phyloP scores from a whole-genome alignment of 257 asterid species.

The Parsonsia alboflavescens region DNA sequence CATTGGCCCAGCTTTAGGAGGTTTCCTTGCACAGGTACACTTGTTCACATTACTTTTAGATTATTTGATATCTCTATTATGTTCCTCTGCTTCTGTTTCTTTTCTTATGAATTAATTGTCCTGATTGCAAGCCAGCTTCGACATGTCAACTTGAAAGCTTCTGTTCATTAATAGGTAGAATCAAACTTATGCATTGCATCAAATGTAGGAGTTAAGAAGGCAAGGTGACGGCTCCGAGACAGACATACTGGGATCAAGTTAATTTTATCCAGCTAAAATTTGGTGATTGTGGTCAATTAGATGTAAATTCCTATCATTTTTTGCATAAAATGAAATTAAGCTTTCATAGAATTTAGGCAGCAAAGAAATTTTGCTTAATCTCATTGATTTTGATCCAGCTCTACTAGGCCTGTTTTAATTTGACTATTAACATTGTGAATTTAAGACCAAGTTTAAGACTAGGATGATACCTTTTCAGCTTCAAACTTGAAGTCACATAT shows the following conservation, averaged over 20 bases:
- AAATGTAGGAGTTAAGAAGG: background rate
- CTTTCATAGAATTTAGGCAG: background rate
- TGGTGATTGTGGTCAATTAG: background rate
- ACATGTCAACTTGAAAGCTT: background rate
- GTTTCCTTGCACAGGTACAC: slow-evolving; percentile 79
- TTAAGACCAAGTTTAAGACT: background rate
- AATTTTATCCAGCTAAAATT: background rate
- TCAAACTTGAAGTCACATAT: background rate
- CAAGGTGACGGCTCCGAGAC: background rate
- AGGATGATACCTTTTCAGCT: background rate
- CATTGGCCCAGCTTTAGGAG: slow-evolving; percentile 93
- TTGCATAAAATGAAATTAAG: background rate
- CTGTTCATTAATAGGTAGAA: too few relatives aligned
- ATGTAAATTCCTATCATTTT: background rate
- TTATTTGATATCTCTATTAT: background rate
- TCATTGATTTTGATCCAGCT: background rate
- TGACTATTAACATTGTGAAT: background rate
- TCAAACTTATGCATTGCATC: too few relatives aligned
- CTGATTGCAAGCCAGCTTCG: background rate
- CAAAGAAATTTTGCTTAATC: slow-evolving; percentile 1
- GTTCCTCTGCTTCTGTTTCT: background rate
- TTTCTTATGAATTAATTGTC: background rate
- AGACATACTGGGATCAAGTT: background rate
- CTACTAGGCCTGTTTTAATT: background rate
- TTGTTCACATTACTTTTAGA: background rate